Conservation (phyloP, 495 filamentous ascomycete genomes). For the Penicillium odoratum region DNA sequence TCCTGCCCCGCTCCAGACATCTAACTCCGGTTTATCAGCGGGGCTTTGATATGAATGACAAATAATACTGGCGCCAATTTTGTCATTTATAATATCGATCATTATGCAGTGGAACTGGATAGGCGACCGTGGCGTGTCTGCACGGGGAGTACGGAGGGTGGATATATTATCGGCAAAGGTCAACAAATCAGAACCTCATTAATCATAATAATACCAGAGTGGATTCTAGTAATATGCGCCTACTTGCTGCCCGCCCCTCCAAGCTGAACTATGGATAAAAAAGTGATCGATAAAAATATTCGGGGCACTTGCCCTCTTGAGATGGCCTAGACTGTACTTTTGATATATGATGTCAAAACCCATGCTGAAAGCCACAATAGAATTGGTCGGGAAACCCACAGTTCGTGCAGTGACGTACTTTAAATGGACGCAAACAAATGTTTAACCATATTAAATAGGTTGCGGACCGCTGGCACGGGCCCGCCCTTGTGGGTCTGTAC, state of each 20-base stretch:
- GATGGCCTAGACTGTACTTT: not conserved
- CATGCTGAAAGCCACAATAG: not conserved
- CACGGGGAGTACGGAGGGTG: too few species aligned
- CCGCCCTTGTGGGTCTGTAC: constrained; percentile 2
- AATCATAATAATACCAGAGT: not conserved
- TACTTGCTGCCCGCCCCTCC: not conserved
- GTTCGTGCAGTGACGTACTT: too few species aligned
- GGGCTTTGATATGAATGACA: not conserved
- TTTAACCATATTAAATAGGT: not conserved
- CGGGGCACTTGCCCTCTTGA: not conserved
- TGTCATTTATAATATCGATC: not conserved
- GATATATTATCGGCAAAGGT: not conserved
- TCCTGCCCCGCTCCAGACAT: not conserved
- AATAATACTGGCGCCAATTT: not conserved
- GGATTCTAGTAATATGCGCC: not conserved
- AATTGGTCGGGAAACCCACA: too few species aligned
- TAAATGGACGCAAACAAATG: too few species aligned
- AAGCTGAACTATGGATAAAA: not conserved
- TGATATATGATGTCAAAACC: not conserved
- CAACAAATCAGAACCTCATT: not conserved
- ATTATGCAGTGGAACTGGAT: too few species aligned
- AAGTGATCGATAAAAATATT: not conserved
- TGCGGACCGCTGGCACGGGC: constrained; percentile 7
- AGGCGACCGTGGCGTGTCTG: too few species aligned
- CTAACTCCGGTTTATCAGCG: not conserved